These are phyloP conservation scores for Ophiostoma tasmaniense DNA, from an alignment of 2,329 filamentous ascomycete species.

Conservation along the genomic window DNA sequence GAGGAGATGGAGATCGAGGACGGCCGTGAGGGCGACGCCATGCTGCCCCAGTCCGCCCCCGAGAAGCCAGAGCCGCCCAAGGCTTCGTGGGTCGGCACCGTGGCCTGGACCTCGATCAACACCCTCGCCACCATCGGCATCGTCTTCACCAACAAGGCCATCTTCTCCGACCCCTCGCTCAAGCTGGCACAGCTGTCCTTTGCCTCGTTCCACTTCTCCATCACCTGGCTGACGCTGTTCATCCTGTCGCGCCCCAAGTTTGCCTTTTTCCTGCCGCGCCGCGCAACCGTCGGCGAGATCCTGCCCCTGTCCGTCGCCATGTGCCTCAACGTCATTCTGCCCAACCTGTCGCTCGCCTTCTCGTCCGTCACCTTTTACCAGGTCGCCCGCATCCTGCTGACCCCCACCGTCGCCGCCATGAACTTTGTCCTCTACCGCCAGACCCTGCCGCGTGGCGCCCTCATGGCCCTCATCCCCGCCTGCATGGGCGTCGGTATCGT, in stretches of 20 bases:
- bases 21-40: constrained; percentile 34
- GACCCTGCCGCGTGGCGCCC: constrained; percentile 46
- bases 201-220: constrained; percentile 59
- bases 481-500: constrained; percentile 58
- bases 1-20: constrained; percentile 32
- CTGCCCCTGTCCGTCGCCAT: constrained; percentile 58
- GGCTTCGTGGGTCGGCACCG: constrained; percentile 30
- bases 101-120: constrained; percentile 53
- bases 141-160: constrained; percentile 62
- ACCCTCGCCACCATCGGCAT: constrained; percentile 56
- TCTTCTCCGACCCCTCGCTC: constrained; percentile 55
- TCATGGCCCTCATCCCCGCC: constrained; percentile 49
- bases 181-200: constrained; percentile 57
- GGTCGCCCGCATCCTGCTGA: constrained; percentile 58
- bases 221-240: constrained; percentile 57
- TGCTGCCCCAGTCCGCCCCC: constrained; percentile 29
- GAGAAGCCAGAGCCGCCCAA: constrained; percentile 30
- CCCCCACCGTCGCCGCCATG: constrained; percentile 56
- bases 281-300: constrained; percentile 46
- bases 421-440: constrained; percentile 54
- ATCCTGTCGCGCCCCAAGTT: constrained; percentile 50
- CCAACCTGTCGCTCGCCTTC: constrained; percentile 59
- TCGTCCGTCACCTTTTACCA: constrained; percentile 64
- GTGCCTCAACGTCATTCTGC: constrained; percentile 60
- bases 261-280: constrained; percentile 50